Conservation (phyloP, 1,139 yeast species). For the Saccharomyces hybrid region DNA sequence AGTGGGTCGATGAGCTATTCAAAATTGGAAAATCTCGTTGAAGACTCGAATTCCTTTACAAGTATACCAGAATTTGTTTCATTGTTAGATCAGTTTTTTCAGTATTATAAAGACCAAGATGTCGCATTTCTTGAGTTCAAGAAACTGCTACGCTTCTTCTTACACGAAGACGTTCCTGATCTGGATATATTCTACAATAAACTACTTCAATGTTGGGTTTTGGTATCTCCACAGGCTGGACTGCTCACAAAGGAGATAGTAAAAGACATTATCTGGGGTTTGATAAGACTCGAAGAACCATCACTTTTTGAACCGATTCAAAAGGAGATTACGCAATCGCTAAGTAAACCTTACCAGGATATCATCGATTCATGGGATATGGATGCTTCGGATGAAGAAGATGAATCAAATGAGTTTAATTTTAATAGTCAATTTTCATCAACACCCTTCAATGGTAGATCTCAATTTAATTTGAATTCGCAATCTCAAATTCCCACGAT, state of each 20-base stretch:
- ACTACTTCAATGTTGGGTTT: slow-evolving; percentile 28
- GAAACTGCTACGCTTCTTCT: slow-evolving; percentile 11
- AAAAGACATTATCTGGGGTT: slow-evolving; percentile 16
- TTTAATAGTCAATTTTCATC: neutral
- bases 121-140: slow-evolving; percentile 16
- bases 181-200: slow-evolving; percentile 23
- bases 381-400: slow-evolving; percentile 10
- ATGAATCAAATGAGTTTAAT: slow-evolving; percentile 2
- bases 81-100: slow-evolving; percentile 24
- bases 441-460: slow-evolving; percentile 9
- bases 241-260: slow-evolving; percentile 17
- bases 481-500: slow-evolving; percentile 5
- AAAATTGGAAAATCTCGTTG: slow-evolving; percentile 13
- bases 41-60: slow-evolving; percentile 11
- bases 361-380: slow-evolving; percentile 24
- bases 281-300: slow-evolving; percentile 11
- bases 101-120: slow-evolving; percentile 20
- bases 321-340: slow-evolving; percentile 5
- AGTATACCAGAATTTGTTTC: slow-evolving; percentile 24
- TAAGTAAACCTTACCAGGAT: slow-evolving; percentile 12
- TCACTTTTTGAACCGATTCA: slow-evolving; percentile 9
- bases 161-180: slow-evolving; percentile 17
- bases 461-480: slow-evolving; percentile 13
- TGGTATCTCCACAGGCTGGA: slow-evolving; percentile 14
- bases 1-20: neutral